These are phyloP conservation scores for Botryobasidium botryosum DNA, from an alignment of 768 basidiomycete genomes.

Conservation along the genomic window DNA sequence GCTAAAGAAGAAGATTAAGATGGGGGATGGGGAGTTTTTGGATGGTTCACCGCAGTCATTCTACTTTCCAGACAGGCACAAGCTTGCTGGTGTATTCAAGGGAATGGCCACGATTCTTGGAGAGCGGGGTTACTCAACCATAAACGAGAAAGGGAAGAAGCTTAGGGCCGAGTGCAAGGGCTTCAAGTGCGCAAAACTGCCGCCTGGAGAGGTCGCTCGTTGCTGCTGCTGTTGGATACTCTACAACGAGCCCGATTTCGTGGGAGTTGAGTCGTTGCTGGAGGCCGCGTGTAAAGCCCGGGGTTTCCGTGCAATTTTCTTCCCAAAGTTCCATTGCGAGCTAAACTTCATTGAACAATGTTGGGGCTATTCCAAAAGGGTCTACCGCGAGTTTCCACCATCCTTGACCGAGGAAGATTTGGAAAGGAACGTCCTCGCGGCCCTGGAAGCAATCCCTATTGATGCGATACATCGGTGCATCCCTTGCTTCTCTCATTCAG, in stretches of 20 bases:
- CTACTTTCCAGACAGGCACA: slow-evolving; percentile 22
- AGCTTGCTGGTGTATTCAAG: slow-evolving; percentile 23
- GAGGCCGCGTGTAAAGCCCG: slow-evolving; percentile 15
- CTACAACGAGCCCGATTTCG: slow-evolving; percentile 28
- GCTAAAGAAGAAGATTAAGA: too few relatives aligned
- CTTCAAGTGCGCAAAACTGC: slow-evolving; percentile 19
- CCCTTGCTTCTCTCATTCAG: too few relatives aligned
- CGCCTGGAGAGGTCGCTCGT: slow-evolving; percentile 7
- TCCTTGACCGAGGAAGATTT: slow-evolving; percentile 22
- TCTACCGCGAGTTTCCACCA: slow-evolving; percentile 16
- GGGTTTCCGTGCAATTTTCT: slow-evolving; percentile 22
- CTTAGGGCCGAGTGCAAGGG: slow-evolving; percentile 12
- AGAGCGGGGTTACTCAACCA: slow-evolving; percentile 12
- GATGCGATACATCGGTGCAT: slow-evolving; percentile 10
- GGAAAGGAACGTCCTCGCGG: slow-evolving; percentile 18
- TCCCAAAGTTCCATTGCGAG: slow-evolving; percentile 30
- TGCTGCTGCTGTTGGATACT: slow-evolving; percentile 26
- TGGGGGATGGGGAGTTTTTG: too few relatives aligned
- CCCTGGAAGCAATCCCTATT: slow-evolving; percentile 18
- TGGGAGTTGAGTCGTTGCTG: slow-evolving; percentile 19
- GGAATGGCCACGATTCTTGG: slow-evolving; percentile 23
- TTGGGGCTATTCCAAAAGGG: slow-evolving; percentile 23
- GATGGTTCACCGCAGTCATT: slow-evolving; percentile 19
- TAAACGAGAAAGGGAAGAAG: background rate
- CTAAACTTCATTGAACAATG: slow-evolving; percentile 30